These are phyloP conservation scores for Syzygium grande DNA, from an alignment of 345 rosid genomes.

Conservation along the genomic window DNA sequence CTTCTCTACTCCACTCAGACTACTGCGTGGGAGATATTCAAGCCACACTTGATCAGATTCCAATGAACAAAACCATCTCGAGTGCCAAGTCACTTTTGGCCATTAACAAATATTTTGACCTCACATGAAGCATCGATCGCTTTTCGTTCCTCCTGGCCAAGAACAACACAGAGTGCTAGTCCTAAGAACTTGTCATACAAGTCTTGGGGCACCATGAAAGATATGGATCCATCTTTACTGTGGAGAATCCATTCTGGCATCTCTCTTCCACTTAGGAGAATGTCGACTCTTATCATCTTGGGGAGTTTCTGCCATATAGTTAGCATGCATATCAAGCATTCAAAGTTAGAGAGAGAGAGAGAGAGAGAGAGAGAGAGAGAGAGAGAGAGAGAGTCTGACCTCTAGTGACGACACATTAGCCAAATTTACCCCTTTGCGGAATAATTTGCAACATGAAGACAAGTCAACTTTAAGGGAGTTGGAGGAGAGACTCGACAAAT, in stretches of 20 bases:
- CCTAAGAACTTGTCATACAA: background rate
- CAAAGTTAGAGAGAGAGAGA: too few species aligned
- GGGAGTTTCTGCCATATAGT: background rate
- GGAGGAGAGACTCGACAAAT: background rate
- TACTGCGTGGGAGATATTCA: fast-evolving
- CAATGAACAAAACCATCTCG: too few species aligned
- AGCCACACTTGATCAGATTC: background rate
- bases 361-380: background rate
- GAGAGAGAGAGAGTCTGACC: background rate
- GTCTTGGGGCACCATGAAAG: background rate
- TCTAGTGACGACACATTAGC: background rate
- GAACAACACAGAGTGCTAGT: background rate
- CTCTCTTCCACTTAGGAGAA: background rate
- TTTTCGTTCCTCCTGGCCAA: fast-evolving
- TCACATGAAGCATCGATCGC: background rate
- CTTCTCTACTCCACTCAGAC: background rate
- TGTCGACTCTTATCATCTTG: background rate
- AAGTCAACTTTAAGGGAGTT: background rate
- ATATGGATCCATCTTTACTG: background rate
- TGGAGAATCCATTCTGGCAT: background rate
- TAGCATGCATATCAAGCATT: too few species aligned
- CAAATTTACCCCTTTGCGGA: background rate
- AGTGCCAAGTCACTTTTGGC: fast-evolving
- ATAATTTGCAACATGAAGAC: background rate
- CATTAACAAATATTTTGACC: background rate